Percentiles rank a stretch among this genome's conserved stretches.
phyloP scores from a whole-genome alignment of 2,329 filamentous ascomycete genomes.

The Trichoderma atrobrunneum region DNA sequence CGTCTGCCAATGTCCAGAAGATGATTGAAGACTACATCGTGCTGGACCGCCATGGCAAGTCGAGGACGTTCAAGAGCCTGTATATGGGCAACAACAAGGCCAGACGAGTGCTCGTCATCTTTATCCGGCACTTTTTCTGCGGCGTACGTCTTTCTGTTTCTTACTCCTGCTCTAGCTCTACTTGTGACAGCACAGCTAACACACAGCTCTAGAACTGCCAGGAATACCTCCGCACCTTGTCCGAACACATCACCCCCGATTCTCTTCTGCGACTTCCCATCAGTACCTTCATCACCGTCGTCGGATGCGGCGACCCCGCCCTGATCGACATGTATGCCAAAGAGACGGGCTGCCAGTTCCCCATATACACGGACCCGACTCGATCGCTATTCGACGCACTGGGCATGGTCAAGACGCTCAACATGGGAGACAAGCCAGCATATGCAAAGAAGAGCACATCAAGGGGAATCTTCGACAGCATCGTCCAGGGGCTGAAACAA shows the following conservation, averaged over 20 bases:
- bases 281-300: slow-evolving; percentile 62
- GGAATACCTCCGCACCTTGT: slow-evolving; percentile 65
- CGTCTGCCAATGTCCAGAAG: slow-evolving; percentile 46
- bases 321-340: slow-evolving; percentile 66
- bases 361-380: slow-evolving; percentile 75
- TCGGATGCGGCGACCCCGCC: slow-evolving; percentile 69
- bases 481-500: slow-evolving; percentile 59
- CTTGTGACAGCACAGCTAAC: slow-evolving; percentile 21
- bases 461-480: slow-evolving; percentile 48
- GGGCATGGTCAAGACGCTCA: slow-evolving; percentile 65
- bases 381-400: slow-evolving; percentile 63
- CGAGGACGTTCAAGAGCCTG: slow-evolving; percentile 60
- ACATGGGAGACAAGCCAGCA: slow-evolving; percentile 56
- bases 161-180: neutral
- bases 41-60: slow-evolving; percentile 59
- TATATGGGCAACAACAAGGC: slow-evolving; percentile 55
- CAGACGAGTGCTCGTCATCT: slow-evolving; percentile 64
- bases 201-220: slow-evolving; percentile 62
- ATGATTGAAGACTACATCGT: slow-evolving; percentile 56
- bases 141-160: slow-evolving; percentile 53
- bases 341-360: slow-evolving; percentile 64
- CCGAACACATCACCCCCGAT: slow-evolving; percentile 54
- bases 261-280: slow-evolving; percentile 49
- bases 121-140: slow-evolving; percentile 78
- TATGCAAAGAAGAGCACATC: slow-evolving; percentile 61